Conservation (phyloP, 2,329 filamentous ascomycete species). For the Colletotrichum neosansevieriae region DNA sequence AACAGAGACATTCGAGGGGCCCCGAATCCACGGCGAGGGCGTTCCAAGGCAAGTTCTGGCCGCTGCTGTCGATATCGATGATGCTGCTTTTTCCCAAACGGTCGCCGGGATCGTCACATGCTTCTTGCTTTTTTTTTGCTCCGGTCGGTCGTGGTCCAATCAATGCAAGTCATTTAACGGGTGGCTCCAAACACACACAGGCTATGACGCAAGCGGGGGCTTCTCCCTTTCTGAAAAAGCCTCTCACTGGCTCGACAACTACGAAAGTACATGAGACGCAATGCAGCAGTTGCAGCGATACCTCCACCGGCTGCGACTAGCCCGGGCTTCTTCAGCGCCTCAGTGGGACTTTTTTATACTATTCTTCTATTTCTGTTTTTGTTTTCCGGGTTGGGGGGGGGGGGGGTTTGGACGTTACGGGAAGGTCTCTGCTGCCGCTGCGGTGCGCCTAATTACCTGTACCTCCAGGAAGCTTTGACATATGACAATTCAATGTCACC, state of each 20-base stretch:
- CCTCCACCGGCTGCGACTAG: slow-evolving; percentile 15
- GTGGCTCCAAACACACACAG: slow-evolving; percentile 29
- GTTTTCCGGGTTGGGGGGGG: no score
- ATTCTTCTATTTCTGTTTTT: background rate
- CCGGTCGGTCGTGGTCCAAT: slow-evolving; percentile 18
- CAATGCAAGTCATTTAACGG: slow-evolving; percentile 20
- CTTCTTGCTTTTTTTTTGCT: slow-evolving; percentile 9
- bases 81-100: slow-evolving; percentile 27
- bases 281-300: slow-evolving; percentile 13
- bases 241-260: slow-evolving; percentile 25
- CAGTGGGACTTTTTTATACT: background rate
- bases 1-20: background rate
- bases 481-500: background rate
- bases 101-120: slow-evolving; percentile 33
- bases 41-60: background rate
- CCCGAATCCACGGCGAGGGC: background rate
- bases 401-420: no score
- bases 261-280: background rate
- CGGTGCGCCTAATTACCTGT: no score
- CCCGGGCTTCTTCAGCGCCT: slow-evolving; percentile 29
- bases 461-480: background rate
- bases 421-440: no score
- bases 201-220: slow-evolving; percentile 38
- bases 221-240: slow-evolving; percentile 6
- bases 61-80: slow-evolving; percentile 10